A percentile compares a stretch with the other conserved stretches of the same genome.
Conservation (phyloP, 2,329 filamentous ascomycete genomes). For the Cytospora schulzeri region DNA sequence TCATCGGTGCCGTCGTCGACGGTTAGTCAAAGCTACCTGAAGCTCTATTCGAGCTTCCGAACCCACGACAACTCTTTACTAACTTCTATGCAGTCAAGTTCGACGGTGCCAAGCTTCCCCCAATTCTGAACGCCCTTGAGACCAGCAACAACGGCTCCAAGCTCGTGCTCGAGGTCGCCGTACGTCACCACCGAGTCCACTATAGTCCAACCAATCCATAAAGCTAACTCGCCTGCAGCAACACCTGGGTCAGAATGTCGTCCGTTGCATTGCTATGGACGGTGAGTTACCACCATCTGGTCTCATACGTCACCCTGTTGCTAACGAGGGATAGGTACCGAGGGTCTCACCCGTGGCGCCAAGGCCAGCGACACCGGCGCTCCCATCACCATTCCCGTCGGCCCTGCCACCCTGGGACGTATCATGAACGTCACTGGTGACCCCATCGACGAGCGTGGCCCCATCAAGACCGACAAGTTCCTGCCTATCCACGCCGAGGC, state of each 20-base stretch:
- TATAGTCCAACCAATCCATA: not conserved
- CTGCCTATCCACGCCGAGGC: constrained; percentile 93
- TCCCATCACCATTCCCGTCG: constrained; percentile 96
- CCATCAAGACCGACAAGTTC: constrained; percentile 89
- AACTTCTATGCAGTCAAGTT: constrained; percentile 77
- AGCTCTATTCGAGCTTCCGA: constrained; percentile 18
- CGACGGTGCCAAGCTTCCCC: constrained; percentile 86
- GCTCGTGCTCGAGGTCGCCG: constrained; percentile 93
- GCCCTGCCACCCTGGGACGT: constrained; percentile 89
- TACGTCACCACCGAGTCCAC: constrained; percentile 52
- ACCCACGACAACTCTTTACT: constrained; percentile 17
- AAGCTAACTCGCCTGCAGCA: constrained; percentile 64
- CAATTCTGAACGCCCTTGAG: constrained; percentile 96
- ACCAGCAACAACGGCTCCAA: constrained; percentile 91
- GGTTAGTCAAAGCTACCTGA: constrained; percentile 62
- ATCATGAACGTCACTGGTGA: constrained; percentile 99
- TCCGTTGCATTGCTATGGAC: constrained; percentile 99
- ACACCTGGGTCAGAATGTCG: constrained; percentile 99
- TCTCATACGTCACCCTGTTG: constrained; percentile 13
- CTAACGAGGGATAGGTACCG: constrained; percentile 70
- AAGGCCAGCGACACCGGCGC: constrained; percentile 84
- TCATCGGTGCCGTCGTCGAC: constrained; percentile 99
- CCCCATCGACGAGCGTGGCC: constrained; percentile 98
- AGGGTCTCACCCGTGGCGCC: constrained; percentile 96
- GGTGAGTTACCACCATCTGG: constrained; percentile 62